phyloP scores from a whole-genome alignment of 805 yeast genomes.

The Lachancea fermentati region DNA sequence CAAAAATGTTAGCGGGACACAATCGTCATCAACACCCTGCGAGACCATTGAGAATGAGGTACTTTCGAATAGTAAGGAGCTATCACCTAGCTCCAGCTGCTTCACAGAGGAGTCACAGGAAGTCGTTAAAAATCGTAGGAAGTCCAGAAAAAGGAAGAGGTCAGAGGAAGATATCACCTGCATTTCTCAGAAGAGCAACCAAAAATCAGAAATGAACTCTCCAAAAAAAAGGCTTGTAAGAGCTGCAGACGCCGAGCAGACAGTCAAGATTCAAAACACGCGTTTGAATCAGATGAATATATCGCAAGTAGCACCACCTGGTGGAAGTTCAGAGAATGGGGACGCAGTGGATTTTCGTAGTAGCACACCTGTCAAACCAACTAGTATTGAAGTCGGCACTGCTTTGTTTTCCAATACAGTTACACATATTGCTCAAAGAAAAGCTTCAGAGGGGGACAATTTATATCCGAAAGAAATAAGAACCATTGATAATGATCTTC shows the following conservation, averaged over 20 bases:
- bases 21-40: not conserved
- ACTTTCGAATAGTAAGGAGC: too few species aligned
- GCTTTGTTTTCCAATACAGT: not conserved
- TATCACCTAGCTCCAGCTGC: constrained; percentile 1
- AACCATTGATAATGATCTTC: constrained; percentile 10
- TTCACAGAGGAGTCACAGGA: constrained; percentile 18
- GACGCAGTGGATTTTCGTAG: not conserved
- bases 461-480: constrained; percentile 8
- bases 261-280: not conserved
- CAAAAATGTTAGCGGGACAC: not conserved
- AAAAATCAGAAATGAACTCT: too few species aligned
- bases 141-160: constrained; percentile 6
- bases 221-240: not conserved
- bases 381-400: too few species aligned
- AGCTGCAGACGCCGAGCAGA: not conserved
- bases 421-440: not conserved
- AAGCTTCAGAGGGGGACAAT: too few species aligned
- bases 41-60: too few species aligned
- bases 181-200: too few species aligned
- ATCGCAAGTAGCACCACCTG: constrained; percentile 46
- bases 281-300: too few species aligned
- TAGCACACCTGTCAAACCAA: too few species aligned
- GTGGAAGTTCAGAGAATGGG: not conserved
- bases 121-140: constrained; percentile 13
- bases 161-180: not conserved